Conservation (phyloP, 805 yeast genomes). For the Alloascoidea africana region DNA sequence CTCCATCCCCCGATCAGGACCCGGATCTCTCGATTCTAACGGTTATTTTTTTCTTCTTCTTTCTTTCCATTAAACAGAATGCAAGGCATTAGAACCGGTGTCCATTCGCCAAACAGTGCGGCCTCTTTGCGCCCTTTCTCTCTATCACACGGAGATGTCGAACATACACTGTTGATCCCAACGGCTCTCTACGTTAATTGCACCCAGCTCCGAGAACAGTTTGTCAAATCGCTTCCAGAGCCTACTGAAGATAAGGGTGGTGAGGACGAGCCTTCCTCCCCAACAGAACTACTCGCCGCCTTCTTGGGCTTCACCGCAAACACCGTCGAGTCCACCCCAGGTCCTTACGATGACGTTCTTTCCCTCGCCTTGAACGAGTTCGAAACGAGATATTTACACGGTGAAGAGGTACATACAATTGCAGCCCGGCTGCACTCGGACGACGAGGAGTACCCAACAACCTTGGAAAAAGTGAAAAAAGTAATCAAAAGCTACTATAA, state of each 20-base stretch:
- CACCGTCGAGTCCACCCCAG: slow-evolving; percentile 22
- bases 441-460: slow-evolving; percentile 45
- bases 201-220: slow-evolving; percentile 80
- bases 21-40: not conserved
- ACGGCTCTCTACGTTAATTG: slow-evolving; percentile 64
- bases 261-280: slow-evolving; percentile 78
- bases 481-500: slow-evolving; percentile 68
- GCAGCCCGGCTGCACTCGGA: slow-evolving; percentile 53
- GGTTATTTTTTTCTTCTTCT: not conserved
- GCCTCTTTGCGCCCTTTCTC: slow-evolving; percentile 66
- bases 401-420: slow-evolving; percentile 75
- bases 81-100: slow-evolving; percentile 21
- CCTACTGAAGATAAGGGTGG: slow-evolving; percentile 75
- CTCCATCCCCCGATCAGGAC: not conserved
- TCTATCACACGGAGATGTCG: slow-evolving; percentile 73
- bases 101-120: slow-evolving; percentile 25
- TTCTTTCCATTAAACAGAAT: not conserved
- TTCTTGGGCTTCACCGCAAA: slow-evolving; percentile 52
- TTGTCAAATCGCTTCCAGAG: slow-evolving; percentile 48
- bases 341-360: slow-evolving; percentile 56
- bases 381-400: slow-evolving; percentile 61
- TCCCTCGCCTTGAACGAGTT: slow-evolving; percentile 65
- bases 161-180: slow-evolving; percentile 80
- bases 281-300: slow-evolving; percentile 71
- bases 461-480: slow-evolving; percentile 52